Base-by-base conservation (phyloP, 441 rosid genomes). In the Erysimum pusillum region DNA sequence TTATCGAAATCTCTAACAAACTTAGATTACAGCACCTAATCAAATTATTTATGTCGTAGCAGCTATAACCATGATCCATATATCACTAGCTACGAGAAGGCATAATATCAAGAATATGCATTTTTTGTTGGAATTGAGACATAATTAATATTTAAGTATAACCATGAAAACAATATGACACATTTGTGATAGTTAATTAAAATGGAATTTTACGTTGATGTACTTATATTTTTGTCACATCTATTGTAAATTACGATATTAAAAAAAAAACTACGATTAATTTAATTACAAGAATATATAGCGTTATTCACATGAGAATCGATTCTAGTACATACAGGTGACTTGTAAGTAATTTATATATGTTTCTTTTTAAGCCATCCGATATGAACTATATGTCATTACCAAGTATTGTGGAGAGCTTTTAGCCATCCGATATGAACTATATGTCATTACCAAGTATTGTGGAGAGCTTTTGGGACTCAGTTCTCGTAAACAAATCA, bases 401-500 rank as follows among this genome's bases (percentile, higher is more conserved):
- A 68, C 46, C 45, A 20, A 57, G 41, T 68, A 58, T 61, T 57
- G 61, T 48, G 60, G 60, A 38, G 71, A 53, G 49, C 34, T 68
- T 73, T 54, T 67, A 39, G 58, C 25, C 72, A 67, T 67, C 48
- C 59, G 15, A 54, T 7, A 17, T 51, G 14, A 17, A 51, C 56
- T 17, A 49, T 9, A 52, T 63, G n/a, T 57, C 22, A 71, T 31
- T 71, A 68, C 46, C 45, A 20, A 57, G 41, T 68, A 58, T 61
- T 57, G 61, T 48, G 60, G 60, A 38, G 71, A 53, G 49, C 34
- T 68, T 73, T 54, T 67, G 60, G 34, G 63, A 38, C 15, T 51
- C 44, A 44, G 15, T 34, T 31, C 58, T 54, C n/a, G 17, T 45
- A 18, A 67, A 13, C 38, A 36, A 36, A 62, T 32, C 22, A 11